Evolutionary conservation across 2,329 filamentous ascomycete genomes (phyloP), one percentile per base, ranked within the genome.

Genomic region (Curvularia lunata): DNA sequence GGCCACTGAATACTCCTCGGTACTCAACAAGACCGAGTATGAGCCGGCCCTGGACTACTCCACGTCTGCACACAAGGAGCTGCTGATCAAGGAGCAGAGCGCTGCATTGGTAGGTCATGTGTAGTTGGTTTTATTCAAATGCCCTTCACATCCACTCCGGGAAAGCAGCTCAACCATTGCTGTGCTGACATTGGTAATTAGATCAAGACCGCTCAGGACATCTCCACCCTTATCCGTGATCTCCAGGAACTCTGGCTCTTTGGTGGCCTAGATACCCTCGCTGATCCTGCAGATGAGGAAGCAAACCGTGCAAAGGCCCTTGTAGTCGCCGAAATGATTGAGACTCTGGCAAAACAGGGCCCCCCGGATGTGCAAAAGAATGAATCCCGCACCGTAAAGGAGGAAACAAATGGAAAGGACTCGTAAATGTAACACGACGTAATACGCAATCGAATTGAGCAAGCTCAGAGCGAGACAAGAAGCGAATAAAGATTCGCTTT

Each of bases 231-330:
- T 13, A 86, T 85, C 25, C 82, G 87, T 21, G 81, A 83, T 25
- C 79, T 90, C 75, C 88, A 89, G 69, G 87, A 89, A 69, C 79
- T 86, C 21, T 89, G 87, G 87, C 78, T 89, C 5, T 88, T 88
- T 65, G 87, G 87, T 3, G 84, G 85, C 56, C 78, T 89, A 42
- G 82, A 88, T 55, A 87, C 85, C 0, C 70, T 88, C 1, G 61
- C 66, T 28, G 66, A 74, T 30, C 59, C 64, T 6, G 62, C 61
- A 21, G 73, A 75, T n/a, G 66, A 70, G 57, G 67, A 62, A 25
- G 52, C 53, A 54, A 66, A 62, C 23, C 56, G 58, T 34, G 58
- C 37, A 13, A 67, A 65, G 54, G 68, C 66, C 5, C 32, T 62
- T 1, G 57, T 56, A 46, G 60, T 73, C 30, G 70, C 68, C 12